Evolutionary conservation across 805 yeast genomes (phyloP).

Genomic region (Isabelozyma rhagii): DNA sequence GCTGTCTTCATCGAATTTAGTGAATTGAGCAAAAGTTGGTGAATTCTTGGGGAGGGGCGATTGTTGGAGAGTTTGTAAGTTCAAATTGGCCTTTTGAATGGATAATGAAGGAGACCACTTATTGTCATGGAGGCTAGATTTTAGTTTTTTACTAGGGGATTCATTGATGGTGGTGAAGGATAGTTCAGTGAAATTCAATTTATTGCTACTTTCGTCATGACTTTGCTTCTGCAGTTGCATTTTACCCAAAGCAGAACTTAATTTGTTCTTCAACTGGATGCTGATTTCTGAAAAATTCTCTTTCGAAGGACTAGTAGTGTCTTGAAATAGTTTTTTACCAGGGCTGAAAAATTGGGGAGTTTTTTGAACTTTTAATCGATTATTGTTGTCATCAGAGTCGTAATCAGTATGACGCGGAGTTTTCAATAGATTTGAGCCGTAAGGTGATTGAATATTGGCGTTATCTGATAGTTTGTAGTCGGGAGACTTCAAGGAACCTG

Average conservation of each 20-base stretch:
- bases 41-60: slow-evolving; percentile 19
- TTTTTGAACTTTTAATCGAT: slow-evolving; percentile 25
- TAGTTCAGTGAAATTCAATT: slow-evolving; percentile 29
- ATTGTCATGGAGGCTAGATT: slow-evolving; percentile 1
- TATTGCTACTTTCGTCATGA: slow-evolving; percentile 13
- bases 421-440: slow-evolving; percentile 19
- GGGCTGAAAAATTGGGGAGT: slow-evolving; percentile 41
- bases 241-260: slow-evolving; percentile 40
- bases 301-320: slow-evolving; percentile 17
- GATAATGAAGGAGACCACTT: slow-evolving; percentile 20
- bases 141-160: slow-evolving; percentile 24
- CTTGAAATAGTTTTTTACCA: slow-evolving; percentile 34
- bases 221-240: slow-evolving; percentile 23
- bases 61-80: slow-evolving; percentile 36
- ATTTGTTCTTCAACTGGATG: slow-evolving; percentile 31
- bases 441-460: slow-evolving; percentile 26
- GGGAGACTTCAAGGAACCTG: slow-evolving; percentile 30
- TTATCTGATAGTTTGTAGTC: slow-evolving; percentile 22
- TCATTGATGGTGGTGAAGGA: slow-evolving; percentile 15
- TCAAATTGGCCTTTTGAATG: slow-evolving; percentile 28
- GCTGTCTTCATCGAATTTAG: slow-evolving; percentile 1
- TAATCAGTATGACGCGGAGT: slow-evolving; percentile 31
- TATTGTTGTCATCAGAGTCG: slow-evolving; percentile 26
- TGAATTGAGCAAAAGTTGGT: neutral
- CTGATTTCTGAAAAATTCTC: slow-evolving; percentile 39